A percentile compares a stretch with the other conserved stretches of the same genome.
Evolutionary conservation across 1,139 yeast species (phyloP).

Genomic region (Eremothecium cymbalariae): DNA sequence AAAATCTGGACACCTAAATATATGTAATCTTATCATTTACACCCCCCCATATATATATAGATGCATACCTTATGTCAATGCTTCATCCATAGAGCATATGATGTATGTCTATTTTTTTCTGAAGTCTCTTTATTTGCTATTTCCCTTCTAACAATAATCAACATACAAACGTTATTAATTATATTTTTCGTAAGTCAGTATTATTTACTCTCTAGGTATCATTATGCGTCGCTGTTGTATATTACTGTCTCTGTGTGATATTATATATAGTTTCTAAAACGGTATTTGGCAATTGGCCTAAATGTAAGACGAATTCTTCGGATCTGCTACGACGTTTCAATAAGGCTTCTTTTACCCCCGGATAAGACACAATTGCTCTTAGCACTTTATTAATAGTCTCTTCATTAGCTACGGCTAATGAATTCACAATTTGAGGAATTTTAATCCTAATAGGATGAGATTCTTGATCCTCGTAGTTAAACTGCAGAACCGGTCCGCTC

Average conservation of each 20-base stretch:
- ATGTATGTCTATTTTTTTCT: no score
- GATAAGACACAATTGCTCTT: slow-evolving; percentile 88
- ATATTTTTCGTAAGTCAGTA: no score
- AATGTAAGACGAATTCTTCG: slow-evolving; percentile 90
- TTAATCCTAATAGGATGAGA: slow-evolving; percentile 38
- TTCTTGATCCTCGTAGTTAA: slow-evolving; percentile 1
- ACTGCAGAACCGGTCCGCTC: slow-evolving; percentile 24
- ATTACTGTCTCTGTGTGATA: neutral
- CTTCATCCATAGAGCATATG: no score
- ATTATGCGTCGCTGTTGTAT: no score
- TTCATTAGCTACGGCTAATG: slow-evolving; percentile 45
- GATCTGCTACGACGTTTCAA: slow-evolving; percentile 84
- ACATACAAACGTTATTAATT: no score
- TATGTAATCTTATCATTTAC: no score
- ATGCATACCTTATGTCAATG: no score
- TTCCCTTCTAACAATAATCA: no score
- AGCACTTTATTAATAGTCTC: slow-evolving; percentile 86
- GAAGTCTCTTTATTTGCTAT: no score
- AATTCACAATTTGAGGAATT: slow-evolving; percentile 34
- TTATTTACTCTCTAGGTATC: no score
- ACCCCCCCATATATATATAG: no score
- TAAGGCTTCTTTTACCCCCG: slow-evolving; percentile 75
- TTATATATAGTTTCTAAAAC: slow-evolving; percentile 5
- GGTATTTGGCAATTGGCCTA: slow-evolving; percentile 64
- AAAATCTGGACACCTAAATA: slow-evolving; percentile 52